phyloP scores from a whole-genome alignment of 768 basidiomycete species.

The Lactarius evosmus region DNA sequence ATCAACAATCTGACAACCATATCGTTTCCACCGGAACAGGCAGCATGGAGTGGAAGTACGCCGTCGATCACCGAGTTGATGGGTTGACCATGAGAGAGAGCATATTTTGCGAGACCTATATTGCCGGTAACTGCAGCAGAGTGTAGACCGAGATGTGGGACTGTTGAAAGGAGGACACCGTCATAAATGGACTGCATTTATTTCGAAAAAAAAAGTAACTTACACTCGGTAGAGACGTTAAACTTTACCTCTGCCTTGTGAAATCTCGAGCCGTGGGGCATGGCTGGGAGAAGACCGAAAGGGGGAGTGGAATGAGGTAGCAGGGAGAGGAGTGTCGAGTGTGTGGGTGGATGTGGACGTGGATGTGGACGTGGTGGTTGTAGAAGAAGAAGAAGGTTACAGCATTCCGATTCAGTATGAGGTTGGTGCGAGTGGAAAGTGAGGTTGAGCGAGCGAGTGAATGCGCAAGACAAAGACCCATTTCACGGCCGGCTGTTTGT shows the following conservation, averaged over 20 bases:
- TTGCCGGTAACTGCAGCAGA: conserved; percentile 82
- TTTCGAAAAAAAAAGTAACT: conserved; percentile 26
- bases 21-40: conserved; percentile 86
- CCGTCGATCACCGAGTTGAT: conserved; percentile 95
- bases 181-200: not conserved
- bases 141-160: conserved; percentile 73
- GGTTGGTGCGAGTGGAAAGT: not conserved
- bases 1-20: conserved; percentile 85
- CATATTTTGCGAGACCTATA: conserved; percentile 89
- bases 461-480: not conserved
- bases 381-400: not conserved
- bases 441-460: not conserved
- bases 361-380: conserved; percentile 1
- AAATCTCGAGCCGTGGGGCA: conserved; percentile 39
- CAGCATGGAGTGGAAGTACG: conserved; percentile 94
- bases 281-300: conserved; percentile 19
- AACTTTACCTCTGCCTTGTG: conserved; percentile 47
- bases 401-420: not conserved
- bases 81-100: conserved; percentile 90
- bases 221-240: conserved; percentile 54
- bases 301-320: not conserved
- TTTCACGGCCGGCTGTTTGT: not conserved
- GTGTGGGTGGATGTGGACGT: not conserved
- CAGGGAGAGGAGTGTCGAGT: too few relatives aligned
- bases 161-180: conserved; percentile 37